Evolutionary conservation across 2,329 filamentous ascomycete species (phyloP), one percentile per base, ranked within the genome.

Genomic region (Colletotrichum magnum): DNA sequence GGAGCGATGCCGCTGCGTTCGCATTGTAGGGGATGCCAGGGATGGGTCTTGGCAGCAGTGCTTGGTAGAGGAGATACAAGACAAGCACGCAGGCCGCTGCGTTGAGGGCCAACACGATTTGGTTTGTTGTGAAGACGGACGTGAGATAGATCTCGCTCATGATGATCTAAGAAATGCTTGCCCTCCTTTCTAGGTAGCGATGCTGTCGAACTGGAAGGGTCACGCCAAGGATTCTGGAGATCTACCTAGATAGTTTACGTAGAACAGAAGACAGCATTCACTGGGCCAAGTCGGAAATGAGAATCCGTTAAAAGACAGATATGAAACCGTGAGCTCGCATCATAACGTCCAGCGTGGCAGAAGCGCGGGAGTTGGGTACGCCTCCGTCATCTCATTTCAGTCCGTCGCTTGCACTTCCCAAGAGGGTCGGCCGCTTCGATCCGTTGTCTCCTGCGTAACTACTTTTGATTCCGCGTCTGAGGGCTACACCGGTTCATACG

Each of bases 21-120:
- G 45, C 39, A 28, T 68, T 68, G 64, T 70, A 64, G 2, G 64
- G 64, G 13, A 70, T 64, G 7, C 68, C 64, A 16, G 64, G 58
- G 12, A 70, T 28, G 5, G 68, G 68, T 3, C 48, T 47, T 7
- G 64, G 64, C 4, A 70, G 59, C 13, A 68, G 36, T 10, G 45
- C 10, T 26, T 26, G 41, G 54, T 64, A 68, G 26, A 57, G 28
- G n/a, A 62, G 32, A 18, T 41, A 70, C 36, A 56, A 10, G 2
- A 28, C 32, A 18, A 67, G 45, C 3, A 50, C 18, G 51, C n/a
- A 13, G 58, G 21, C 32, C 6, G 9, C 58, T 5, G 10, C 32
- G 6, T 13, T 45, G 3, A 64, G 16, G 48, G 18, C 52, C 5
- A 70, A 16, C 6, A 28, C 10, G 9, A 26, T 18, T 36, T n/a